Conservation (phyloP, 163 green algal genomes). For the Trebouxiophyceae sp. region DNA sequence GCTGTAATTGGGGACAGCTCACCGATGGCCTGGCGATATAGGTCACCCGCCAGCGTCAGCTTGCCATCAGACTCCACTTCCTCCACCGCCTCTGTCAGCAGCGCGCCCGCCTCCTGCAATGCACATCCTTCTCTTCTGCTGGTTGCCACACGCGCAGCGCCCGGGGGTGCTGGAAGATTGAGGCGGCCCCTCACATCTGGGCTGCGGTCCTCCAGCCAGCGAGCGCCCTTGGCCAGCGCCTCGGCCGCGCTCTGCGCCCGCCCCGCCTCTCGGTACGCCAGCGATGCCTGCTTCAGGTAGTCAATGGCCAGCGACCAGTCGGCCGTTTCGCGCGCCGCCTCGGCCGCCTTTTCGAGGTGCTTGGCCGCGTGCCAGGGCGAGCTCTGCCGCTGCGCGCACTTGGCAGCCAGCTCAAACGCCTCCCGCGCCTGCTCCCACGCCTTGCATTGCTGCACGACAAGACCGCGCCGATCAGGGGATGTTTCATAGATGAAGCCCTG, state of each 20-base stretch:
- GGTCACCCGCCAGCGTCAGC: slow-evolving; percentile 36
- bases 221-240: slow-evolving; percentile 41
- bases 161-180: no score
- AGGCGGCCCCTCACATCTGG: slow-evolving; percentile 32
- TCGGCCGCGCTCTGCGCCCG: slow-evolving; percentile 36
- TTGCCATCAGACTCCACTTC: slow-evolving; percentile 51
- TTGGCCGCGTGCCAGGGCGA: slow-evolving; percentile 72
- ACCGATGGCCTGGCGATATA: slow-evolving; percentile 42
- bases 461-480: neutral
- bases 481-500: no score
- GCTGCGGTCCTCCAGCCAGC: slow-evolving; percentile 41
- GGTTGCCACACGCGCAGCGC: no score
- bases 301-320: neutral
- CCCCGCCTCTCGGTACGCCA: slow-evolving; percentile 32
- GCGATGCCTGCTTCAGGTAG: slow-evolving; percentile 14
- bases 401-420: slow-evolving; percentile 57
- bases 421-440: slow-evolving; percentile 38
- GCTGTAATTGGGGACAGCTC: neutral
- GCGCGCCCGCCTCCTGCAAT: slow-evolving; percentile 21
- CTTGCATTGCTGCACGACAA: slow-evolving; percentile 38
- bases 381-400: slow-evolving; percentile 52
- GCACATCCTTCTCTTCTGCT: neutral
- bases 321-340: neutral
- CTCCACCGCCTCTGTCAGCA: slow-evolving; percentile 58
- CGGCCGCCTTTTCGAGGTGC: slow-evolving; percentile 48